Base-by-base conservation (phyloP, 2,329 filamentous ascomycete species). In the Pyricularia pennisetigena region DNA sequence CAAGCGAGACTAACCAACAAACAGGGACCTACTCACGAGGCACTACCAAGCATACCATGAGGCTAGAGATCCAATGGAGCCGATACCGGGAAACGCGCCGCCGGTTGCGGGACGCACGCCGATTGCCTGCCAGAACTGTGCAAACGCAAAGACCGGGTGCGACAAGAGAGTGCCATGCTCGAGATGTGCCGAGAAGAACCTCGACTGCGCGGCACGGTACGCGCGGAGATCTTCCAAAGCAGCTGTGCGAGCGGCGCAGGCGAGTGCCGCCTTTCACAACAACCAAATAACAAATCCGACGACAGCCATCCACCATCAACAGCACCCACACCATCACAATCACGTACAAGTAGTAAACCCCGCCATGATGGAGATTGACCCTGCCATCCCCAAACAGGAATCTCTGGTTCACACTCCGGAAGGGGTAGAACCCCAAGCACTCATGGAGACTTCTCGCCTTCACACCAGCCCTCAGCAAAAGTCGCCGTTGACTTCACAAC, bases 21-120 rank as follows among this genome's bases (percentile, higher is more conserved):
- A 16, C 71, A 82, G 83, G 70, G 83, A 85, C 68, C 77, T 86
- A 8, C 77, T 85, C 4, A 81, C 83, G 71, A 77, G 83, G 72
- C 83, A 85, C 68, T 78, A 83, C 69, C 77, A 79, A 3, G 84
- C 82, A 30, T 85, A 84, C 70, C 83, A 85, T 75, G 81, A 84
- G 73, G 78, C 77, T 7, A 78, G 79, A 72, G 81, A 83, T 67
- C 79, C 80, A 0, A 79, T 81, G 77, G 81, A 82, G 63, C 77
- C 80, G 2, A 72, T 78, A 10, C 77, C 81, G 0, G 81, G 79
- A 16, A 79, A 79, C n/a, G 75, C 81, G 3, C 78, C 79, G 4
- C 79, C 79, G 0, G 73, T 82, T 14, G 77, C 76, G 71, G 81
- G 76, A 72, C 74, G 78, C 64, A 81, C 79, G 10, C 80, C 80